Base-by-base conservation (phyloP, 148 eudicot species). In the Polygonum aviculare region DNA sequence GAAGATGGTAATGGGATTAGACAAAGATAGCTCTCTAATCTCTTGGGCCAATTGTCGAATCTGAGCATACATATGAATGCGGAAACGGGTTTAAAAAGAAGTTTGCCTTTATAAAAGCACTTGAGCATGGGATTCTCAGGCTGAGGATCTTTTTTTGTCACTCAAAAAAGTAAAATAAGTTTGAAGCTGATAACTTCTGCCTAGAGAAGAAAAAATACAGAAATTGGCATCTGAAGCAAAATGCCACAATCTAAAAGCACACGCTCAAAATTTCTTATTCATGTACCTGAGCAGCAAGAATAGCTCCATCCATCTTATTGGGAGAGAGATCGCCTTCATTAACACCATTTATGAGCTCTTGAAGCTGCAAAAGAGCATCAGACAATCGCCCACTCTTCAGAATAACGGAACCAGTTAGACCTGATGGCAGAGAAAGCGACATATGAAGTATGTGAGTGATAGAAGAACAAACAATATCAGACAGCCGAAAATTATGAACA, bases 41-140 rank as follows among this genome's bases (percentile, higher is more conserved):
- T 94, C 98, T 81, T 87, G 85, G 44, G 98, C 93, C 85, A 94
- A 80, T 82, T 88, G 90, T 55, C 95, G 93, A 77, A 94, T 86
- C 98, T 94, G 84, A 81, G 83, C 47, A 52, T 31, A 82, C 78
- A 36, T 69, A 78, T 55, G 39, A 80, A 74, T 22, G 38, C 7
- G 55, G 45, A 40, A 70, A 75, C 7, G 67, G 75, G 33, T 48
- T 12, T 36, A 60, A 21, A 71, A 71, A 76, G 14, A 72, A 72
- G 45, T 3, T 44, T 40, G 14, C 7, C 35, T 12, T 35, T 35
- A 14, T n/a, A 67, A 16, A 5, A 35, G 2, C 72, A 36, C 45
- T 36, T 35, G 72, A 67, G 36, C 18, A 36, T 67, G 36, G 36
- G 35, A 45, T 67, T 38, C 44, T 36, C 21, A 38, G 14, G 38